These are phyloP conservation scores for Lactuca sativa DNA, from an alignment of 129 eudicot species.

Conservation along the genomic window DNA sequence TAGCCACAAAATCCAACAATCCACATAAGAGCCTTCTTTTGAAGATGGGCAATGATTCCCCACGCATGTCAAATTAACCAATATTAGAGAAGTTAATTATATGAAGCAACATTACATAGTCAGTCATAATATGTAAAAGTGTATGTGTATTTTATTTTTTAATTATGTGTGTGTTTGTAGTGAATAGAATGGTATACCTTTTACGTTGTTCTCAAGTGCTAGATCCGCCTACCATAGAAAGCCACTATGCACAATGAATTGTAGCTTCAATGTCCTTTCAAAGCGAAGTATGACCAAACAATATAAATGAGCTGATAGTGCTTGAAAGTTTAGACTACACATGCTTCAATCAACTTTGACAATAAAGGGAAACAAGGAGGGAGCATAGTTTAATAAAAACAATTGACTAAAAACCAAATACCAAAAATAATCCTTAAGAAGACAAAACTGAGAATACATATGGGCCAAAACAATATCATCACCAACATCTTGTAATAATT, in stretches of 20 bases:
- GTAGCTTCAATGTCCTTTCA: slow-evolving; percentile 99
- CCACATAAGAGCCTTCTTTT: slow-evolving; percentile 94
- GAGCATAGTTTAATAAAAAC: background rate
- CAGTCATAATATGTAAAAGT: background rate
- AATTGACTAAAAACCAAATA: slow-evolving; percentile 1
- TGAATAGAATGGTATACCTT: slow-evolving; percentile 56
- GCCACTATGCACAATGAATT: slow-evolving; percentile 99
- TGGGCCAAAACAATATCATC: slow-evolving; percentile 10
- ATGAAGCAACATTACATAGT: slow-evolving; percentile 10
- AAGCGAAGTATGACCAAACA: slow-evolving; percentile 45
- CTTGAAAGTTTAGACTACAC: slow-evolving; percentile 14
- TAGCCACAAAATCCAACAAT: slow-evolving; percentile 90
- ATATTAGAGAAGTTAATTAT: too few relatives aligned
- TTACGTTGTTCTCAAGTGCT: slow-evolving; percentile 90
- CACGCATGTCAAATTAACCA: slow-evolving; percentile 55
- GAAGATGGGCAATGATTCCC: slow-evolving; percentile 87
- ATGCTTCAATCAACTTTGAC: slow-evolving; percentile 23
- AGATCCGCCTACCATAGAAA: slow-evolving; percentile 98
- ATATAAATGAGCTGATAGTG: slow-evolving; percentile 37
- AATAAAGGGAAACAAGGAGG: slow-evolving; percentile 19
- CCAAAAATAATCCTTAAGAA: background rate
- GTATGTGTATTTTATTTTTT: too few relatives aligned
- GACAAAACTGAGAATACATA: too few relatives aligned
- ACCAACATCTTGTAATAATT: slow-evolving; percentile 9
- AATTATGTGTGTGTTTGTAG: slow-evolving; percentile 10